These are phyloP conservation scores for Stemphylium vesicarium DNA, from an alignment of 2,329 filamentous ascomycete species.

Conservation along the genomic window DNA sequence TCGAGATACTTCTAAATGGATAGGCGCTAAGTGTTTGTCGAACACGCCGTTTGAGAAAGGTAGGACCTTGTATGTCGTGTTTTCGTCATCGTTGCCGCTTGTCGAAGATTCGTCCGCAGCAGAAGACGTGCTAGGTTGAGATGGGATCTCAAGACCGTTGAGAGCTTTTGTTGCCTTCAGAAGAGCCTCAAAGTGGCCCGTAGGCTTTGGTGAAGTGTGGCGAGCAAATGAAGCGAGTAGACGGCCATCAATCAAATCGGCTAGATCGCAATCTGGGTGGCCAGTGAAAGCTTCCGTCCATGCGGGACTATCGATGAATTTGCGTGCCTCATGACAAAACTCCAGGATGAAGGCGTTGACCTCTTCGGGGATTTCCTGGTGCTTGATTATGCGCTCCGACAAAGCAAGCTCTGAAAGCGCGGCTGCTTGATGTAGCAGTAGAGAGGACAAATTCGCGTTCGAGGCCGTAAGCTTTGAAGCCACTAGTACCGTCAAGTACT, in stretches of 20 bases:
- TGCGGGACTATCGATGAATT: conserved; percentile 45
- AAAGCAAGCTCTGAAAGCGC: conserved; percentile 52
- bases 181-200: conserved; percentile 26
- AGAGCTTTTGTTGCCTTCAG: conserved; percentile 29
- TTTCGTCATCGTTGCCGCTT: conserved; percentile 13
- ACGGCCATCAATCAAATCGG: conserved; percentile 64
- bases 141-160: conserved; percentile 22
- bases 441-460: conserved; percentile 41
- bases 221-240: conserved; percentile 39
- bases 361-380: conserved; percentile 41
- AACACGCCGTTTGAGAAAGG: conserved; percentile 58
- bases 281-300: conserved; percentile 44
- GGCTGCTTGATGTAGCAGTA: conserved; percentile 54
- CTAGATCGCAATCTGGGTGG: conserved; percentile 53
- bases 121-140: conserved; percentile 10
- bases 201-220: conserved; percentile 21
- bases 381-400: conserved; percentile 45
- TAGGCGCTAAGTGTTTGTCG: conserved; percentile 55
- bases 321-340: conserved; percentile 48
- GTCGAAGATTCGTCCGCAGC: background rate
- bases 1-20: conserved; percentile 48
- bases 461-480: conserved; percentile 44
- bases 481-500: conserved; percentile 41
- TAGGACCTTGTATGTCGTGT: conserved; percentile 45
- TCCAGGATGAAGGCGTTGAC: conserved; percentile 43